Evolutionary conservation across 2,329 filamentous ascomycete genomes (phyloP).

Genomic region (Penicillium sp.): DNA sequence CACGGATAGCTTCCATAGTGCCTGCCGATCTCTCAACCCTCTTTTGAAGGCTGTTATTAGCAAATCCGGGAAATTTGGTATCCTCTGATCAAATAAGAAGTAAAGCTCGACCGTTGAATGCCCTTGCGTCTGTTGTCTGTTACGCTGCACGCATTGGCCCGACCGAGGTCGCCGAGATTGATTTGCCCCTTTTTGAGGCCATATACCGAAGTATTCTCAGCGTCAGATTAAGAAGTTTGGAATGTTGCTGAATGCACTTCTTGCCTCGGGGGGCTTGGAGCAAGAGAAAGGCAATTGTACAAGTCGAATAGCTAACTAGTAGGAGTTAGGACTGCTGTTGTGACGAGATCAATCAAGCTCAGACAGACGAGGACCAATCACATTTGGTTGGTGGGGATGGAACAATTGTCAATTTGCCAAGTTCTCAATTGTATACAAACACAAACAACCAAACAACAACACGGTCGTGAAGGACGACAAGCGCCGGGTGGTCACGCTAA

Average conservation of each 20-base stretch:
- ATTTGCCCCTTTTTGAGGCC: not conserved
- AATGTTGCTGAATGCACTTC: not conserved
- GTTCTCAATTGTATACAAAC: slow-evolving; percentile 3
- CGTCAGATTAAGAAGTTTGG: not conserved
- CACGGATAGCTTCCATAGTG: slow-evolving; percentile 5
- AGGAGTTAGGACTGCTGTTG: not conserved
- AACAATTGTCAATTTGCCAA: not conserved
- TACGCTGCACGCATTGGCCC: slow-evolving; percentile 1
- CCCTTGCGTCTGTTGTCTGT: not conserved
- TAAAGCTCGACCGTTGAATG: not conserved
- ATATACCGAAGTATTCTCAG: not conserved
- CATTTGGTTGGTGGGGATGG: not conserved
- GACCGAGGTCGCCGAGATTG: not conserved
- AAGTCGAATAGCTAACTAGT: not conserved
- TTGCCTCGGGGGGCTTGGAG: not conserved
- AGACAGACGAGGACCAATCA: not conserved
- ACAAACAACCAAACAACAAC: slow-evolving; percentile 5
- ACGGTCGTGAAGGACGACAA: slow-evolving; percentile 2
- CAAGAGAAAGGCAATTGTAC: not conserved
- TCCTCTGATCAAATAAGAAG: not conserved
- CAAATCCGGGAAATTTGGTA: not conserved
- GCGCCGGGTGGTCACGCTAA: not conserved
- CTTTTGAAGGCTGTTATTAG: not conserved
- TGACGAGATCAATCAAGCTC: not conserved
- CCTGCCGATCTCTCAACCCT: slow-evolving; percentile 3